phyloP scores from a whole-genome alignment of 31 red algal genomes.

The Odonthalia washingtoniensis region DNA sequence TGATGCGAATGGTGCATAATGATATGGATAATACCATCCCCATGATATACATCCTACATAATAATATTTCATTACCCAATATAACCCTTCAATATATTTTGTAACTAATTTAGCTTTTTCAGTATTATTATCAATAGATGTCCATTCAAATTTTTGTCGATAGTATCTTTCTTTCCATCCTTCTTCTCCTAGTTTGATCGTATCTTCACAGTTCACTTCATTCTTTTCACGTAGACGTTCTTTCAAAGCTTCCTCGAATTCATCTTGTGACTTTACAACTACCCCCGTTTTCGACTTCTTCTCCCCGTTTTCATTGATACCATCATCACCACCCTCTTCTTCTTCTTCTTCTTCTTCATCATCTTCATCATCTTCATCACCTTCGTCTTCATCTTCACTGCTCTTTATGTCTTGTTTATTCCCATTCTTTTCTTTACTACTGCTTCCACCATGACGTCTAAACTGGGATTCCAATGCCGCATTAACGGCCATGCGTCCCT shows the following conservation, averaged over 20 bases:
- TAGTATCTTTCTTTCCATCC: constrained; percentile 98
- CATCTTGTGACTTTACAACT: constrained; percentile 21
- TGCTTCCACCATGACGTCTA: not conserved
- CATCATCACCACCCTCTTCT: not conserved
- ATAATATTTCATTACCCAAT: constrained; percentile 90
- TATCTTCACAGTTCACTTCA: constrained; percentile 68
- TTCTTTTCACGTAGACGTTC: constrained; percentile 31
- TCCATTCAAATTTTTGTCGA: constrained; percentile 78
- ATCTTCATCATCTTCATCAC: not conserved
- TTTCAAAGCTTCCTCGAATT: constrained; percentile 23
- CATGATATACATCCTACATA: constrained; percentile 78
- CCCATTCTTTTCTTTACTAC: not conserved
- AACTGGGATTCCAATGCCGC: constrained; percentile 31
- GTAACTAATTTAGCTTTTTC: constrained; percentile 52
- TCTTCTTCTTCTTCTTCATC: not conserved
- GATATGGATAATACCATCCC: constrained; percentile 96
- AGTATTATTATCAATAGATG: not conserved
- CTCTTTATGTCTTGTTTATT: not conserved
- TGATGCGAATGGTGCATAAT: constrained; percentile 94
- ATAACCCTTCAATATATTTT: constrained; percentile 77
- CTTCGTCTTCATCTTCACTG: not conserved
- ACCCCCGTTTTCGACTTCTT: not conserved
- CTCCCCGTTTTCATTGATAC: not conserved
- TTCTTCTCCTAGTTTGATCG: constrained; percentile 72
- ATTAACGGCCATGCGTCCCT: constrained; percentile 18